Percentiles rank a stretch among this genome's conserved stretches.
Conservation (phyloP, 2,329 filamentous ascomycete genomes). For the Beauveria caledonica region DNA sequence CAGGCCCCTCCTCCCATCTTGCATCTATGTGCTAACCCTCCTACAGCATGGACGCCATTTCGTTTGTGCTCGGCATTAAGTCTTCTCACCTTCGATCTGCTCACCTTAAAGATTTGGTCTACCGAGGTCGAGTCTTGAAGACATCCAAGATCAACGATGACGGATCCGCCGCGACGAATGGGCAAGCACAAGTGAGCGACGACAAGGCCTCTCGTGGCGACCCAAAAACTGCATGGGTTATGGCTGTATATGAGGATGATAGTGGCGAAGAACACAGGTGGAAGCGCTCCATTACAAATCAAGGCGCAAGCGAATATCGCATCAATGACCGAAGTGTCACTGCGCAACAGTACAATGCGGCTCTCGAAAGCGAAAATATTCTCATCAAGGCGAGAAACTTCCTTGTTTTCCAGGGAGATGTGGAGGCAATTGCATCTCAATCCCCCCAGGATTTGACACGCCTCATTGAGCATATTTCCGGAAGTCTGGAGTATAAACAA, state of each 20-base stretch:
- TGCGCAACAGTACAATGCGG: slow-evolving; percentile 87
- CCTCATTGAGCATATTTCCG: slow-evolving; percentile 94
- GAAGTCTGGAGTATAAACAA: slow-evolving; percentile 86
- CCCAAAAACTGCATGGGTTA: slow-evolving; percentile 94
- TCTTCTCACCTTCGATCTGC: slow-evolving; percentile 94
- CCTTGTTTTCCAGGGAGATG: slow-evolving; percentile 95
- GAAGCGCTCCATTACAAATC: slow-evolving; percentile 88
- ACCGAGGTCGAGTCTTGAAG: slow-evolving; percentile 87
- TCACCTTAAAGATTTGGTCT: slow-evolving; percentile 89
- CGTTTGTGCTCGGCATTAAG: slow-evolving; percentile 96
- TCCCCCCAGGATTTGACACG: slow-evolving; percentile 89
- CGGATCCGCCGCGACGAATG: slow-evolving; percentile 61
- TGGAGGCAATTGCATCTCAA: slow-evolving; percentile 92
- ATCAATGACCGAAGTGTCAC: slow-evolving; percentile 90
- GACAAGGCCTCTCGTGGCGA: slow-evolving; percentile 65
- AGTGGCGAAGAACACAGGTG: slow-evolving; percentile 90
- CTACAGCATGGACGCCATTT: slow-evolving; percentile 92
- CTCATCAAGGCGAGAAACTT: slow-evolving; percentile 97
- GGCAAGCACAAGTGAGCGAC: slow-evolving; percentile 51
- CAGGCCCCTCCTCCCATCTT: too few species aligned
- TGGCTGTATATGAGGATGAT: slow-evolving; percentile 98
- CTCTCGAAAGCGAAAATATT: slow-evolving; percentile 89
- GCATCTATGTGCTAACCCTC: slow-evolving; percentile 8
- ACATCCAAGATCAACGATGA: slow-evolving; percentile 90
- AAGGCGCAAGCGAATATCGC: slow-evolving; percentile 87